Percentiles rank a stretch among this genome's conserved stretches.
These are phyloP conservation scores for Solanum sejunctum DNA, from an alignment of 257 asterid species.

Conservation along the genomic window DNA sequence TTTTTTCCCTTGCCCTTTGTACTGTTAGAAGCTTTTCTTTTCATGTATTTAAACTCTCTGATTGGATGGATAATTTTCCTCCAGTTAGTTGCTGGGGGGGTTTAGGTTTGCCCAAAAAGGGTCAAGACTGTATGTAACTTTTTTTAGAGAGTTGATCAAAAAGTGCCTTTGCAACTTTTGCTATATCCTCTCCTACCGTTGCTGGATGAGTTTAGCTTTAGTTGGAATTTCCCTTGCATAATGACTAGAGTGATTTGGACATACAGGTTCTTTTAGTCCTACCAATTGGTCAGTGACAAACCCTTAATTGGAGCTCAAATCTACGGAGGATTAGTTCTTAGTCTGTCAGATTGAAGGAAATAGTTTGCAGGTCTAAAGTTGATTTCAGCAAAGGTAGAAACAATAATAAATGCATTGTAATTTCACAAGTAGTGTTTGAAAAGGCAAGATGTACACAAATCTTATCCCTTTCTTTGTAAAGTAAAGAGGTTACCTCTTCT, in stretches of 20 bases:
- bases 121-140: constrained; percentile 1
- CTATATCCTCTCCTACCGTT: neutral
- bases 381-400: neutral
- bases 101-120: neutral
- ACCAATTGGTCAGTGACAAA: too few relatives aligned
- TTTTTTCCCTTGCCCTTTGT: constrained; percentile 4
- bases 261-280: neutral
- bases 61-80: constrained; percentile 11
- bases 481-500: too few relatives aligned
- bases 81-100: neutral
- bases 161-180: neutral
- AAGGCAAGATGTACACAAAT: neutral
- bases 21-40: constrained; percentile 12
- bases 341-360: too few relatives aligned
- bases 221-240: neutral
- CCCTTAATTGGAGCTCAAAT: too few relatives aligned
- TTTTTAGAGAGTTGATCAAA: neutral
- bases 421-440: neutral
- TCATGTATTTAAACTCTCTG: neutral
- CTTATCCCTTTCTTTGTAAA: neutral
- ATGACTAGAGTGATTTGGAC: neutral
- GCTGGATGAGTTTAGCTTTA: neutral
- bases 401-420: neutral
- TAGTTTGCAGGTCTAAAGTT: neutral
- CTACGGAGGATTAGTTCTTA: too few relatives aligned